Evolutionary conservation across 345 rosid species (phyloP), one percentile per base, ranked within the genome.

Genomic region (Chamaenerion angustifolium): DNA sequence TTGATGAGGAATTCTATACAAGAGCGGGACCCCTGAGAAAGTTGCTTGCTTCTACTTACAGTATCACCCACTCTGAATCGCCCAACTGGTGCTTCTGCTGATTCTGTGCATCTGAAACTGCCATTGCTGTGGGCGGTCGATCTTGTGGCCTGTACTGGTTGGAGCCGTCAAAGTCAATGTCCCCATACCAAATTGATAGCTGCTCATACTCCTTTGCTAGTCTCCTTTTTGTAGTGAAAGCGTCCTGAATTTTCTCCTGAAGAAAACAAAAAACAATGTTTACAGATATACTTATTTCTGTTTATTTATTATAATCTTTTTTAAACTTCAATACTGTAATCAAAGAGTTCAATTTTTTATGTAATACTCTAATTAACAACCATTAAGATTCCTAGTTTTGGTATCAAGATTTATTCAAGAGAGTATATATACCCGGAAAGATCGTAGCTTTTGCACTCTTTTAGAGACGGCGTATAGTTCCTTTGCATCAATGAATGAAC

Each of bases 181-280:
- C 89, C 41, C 88, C 93, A 15, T 71, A 78, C 92, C 74, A 78
- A 61, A 88, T 76, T 23, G 83, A 75, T 40, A 88, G 83, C 62
- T 67, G 87, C 65, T 80, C 82, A 40, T 88, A 88, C 56, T 85
- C 97, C 75, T 82, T 78, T 45, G 62, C 69, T 50, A 73, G 40
- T 71, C 73, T 75, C 70, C 55, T 75, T 56, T 68, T 80, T 0
- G 85, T 57, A 53, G 70, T 55, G 51, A 85, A 80, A 12, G 80
- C 82, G 51, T 80, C 89, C 68, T 71, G 64, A 57, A 88, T 65
- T 68, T 60, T 82, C 71, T 78, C 71, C 93, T 85, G 74, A 46
- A 67, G 41, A 67, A 6, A 15, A 52, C 46, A 25, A 16, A 17
- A 27, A 18, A 10, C 12, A 46, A 12, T 12, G 8, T n/a, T n/a